These are phyloP conservation scores for Tuber microsphaerosporum DNA, from an alignment of 495 filamentous ascomycete genomes.

Conservation along the genomic window DNA sequence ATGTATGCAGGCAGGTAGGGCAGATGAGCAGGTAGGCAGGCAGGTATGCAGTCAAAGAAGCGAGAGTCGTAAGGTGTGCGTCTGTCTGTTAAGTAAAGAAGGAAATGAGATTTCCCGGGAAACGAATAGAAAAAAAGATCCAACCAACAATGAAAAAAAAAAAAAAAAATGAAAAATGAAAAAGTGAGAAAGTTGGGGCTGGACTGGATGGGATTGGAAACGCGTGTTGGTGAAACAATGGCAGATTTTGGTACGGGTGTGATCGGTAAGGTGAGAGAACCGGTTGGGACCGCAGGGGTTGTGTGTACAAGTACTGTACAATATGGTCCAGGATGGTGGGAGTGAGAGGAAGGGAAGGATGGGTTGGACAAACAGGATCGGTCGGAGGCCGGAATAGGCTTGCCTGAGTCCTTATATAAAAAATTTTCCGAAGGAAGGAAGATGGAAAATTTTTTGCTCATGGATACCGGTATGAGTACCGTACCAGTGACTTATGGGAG, in stretches of 20 bases:
- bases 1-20: not conserved
- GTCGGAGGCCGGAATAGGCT: not conserved
- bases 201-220: slow-evolving; percentile 6
- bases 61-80: not conserved
- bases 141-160: slow-evolving; percentile 5
- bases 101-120: not conserved
- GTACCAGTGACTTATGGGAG: too few species aligned
- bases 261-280: not conserved
- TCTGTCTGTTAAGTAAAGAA: slow-evolving; percentile 5
- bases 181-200: not conserved
- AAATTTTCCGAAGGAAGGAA: not conserved
- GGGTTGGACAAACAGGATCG: too few species aligned
- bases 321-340: not conserved
- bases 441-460: not conserved
- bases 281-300: not conserved
- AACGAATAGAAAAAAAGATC: slow-evolving; percentile 3
- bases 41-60: slow-evolving; percentile 4
- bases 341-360: not conserved
- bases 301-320: too few species aligned
- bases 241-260: not conserved
- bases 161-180: not conserved
- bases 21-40: not conserved
- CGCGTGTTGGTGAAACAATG: slow-evolving; percentile 9
- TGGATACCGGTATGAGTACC: not conserved
- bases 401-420: not conserved